Evolutionary conservation across 176 grass and related monocot species (phyloP), one percentile per base, ranked within the genome.

Genomic region (Neostapfia colusana): DNA sequence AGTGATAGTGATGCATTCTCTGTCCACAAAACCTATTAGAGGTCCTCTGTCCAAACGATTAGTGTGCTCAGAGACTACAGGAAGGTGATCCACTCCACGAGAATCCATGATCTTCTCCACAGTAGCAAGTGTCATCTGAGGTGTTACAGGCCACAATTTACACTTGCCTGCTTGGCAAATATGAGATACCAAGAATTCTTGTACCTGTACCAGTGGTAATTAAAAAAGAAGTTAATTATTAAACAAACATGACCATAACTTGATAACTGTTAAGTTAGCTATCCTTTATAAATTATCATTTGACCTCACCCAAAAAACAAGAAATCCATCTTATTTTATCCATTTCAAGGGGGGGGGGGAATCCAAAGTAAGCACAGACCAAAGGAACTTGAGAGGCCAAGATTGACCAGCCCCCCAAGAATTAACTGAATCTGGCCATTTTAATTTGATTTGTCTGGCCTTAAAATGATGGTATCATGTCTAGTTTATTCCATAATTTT

Each of bases 61-160:
- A 53, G 54, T 37, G 25, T 86, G 25, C 45, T 90, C 72, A 60
- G 86, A 85, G 59, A 97, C 82, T 34, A 98, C 95, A 76, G 91
- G 91, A 73, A 98, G 75, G 8, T 84, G 69, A 82, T 93, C 79
- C 37, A 86, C 68, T 72, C 35, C 65, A 65, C 63, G 72, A 31
- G 77, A 89, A 77, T 93, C 84, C 89, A 94, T 98, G 59, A 93
- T 93, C 50, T 84, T 90, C 80, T 94, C 84, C 59, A 77, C 89
- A 51, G 82, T 65, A 37, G 35, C 26, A 74, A 92, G 82, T 63
- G 15, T 70, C 85, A 90, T 84, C 63, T 86, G 79, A 84, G 89
- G 82, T 53, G 87, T 92, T 62, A 81, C 84, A 66, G 69, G 55
- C 82, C 71, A 83, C 41, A 37, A 73, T 83, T 89, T 90, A 81